These are phyloP conservation scores for Apiosordaria backusii DNA, from an alignment of 495 filamentous ascomycete genomes.

Conservation along the genomic window DNA sequence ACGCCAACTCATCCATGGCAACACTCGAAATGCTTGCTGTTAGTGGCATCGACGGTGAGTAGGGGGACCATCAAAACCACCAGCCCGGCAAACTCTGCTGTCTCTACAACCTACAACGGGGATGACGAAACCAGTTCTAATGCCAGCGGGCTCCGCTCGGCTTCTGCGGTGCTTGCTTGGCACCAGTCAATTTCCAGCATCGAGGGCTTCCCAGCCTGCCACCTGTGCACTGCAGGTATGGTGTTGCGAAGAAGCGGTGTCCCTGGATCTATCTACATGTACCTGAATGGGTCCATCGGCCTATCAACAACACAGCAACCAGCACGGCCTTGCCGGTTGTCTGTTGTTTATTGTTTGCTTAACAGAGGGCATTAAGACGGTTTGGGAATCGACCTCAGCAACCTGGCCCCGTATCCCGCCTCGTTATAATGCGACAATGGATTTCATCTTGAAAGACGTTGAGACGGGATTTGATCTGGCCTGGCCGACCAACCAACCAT, in stretches of 20 bases:
- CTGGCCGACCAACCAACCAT: conserved; percentile 1
- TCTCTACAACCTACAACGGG: neutral
- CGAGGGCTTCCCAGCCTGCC: conserved; percentile 3
- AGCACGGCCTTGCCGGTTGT: neutral
- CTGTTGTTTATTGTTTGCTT: conserved; percentile 28
- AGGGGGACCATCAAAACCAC: neutral
- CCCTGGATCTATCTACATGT: neutral
- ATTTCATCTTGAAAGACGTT: neutral
- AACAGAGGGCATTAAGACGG: conserved; percentile 9
- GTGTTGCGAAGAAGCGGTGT: neutral
- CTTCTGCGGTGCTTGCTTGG: conserved; percentile 3
- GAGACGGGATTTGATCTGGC: no score
- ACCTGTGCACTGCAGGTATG: neutral
- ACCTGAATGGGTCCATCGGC: neutral
- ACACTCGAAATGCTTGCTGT: neutral
- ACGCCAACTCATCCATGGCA: conserved; percentile 3
- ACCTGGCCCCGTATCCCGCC: conserved; percentile 13
- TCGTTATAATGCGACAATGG: neutral
- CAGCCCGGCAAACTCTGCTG: neutral
- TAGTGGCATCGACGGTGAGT: neutral
- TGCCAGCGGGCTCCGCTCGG: neutral
- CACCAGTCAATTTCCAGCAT: neutral
- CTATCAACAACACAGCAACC: conserved; percentile 12
- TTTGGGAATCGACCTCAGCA: conserved; percentile 18
- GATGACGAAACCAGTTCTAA: neutral